phyloP scores from a whole-genome alignment of 208 protist genomes.

The Wallacemonas collosoma region DNA sequence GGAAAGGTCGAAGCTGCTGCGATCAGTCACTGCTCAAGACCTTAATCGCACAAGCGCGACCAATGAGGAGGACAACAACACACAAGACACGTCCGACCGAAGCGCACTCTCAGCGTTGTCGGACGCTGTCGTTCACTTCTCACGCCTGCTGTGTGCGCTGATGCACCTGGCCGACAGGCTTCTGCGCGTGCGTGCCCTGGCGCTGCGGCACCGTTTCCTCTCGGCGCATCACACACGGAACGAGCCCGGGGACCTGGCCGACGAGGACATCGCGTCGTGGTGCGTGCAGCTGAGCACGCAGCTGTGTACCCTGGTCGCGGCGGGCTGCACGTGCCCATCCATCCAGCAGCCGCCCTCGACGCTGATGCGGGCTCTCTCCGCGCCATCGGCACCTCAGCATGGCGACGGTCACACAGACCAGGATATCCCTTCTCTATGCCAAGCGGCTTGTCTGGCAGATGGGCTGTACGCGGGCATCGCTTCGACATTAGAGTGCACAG shows the following conservation, averaged over 20 bases:
- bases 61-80: neutral
- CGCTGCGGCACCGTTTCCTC: neutral
- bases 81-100: neutral
- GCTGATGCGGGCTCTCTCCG: neutral
- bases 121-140: neutral
- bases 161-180: slow-evolving; percentile 4
- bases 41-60: neutral
- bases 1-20: too few species aligned
- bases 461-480: neutral
- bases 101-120: too few species aligned
- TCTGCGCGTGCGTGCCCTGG: slow-evolving; percentile 7
- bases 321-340: neutral
- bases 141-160: neutral
- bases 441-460: too few species aligned
- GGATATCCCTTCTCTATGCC: too few species aligned
- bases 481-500: neutral
- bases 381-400: neutral
- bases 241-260: neutral
- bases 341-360: slow-evolving; percentile 1
- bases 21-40: too few species aligned
- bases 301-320: slow-evolving; percentile 10
- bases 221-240: neutral
- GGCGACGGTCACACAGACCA: too few species aligned
- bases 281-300: slow-evolving; percentile 4
- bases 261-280: neutral